Evolutionary conservation across 345 rosid species (phyloP), one percentile per base, ranked within the genome.

Genomic region (Conringia planisiliqua): DNA sequence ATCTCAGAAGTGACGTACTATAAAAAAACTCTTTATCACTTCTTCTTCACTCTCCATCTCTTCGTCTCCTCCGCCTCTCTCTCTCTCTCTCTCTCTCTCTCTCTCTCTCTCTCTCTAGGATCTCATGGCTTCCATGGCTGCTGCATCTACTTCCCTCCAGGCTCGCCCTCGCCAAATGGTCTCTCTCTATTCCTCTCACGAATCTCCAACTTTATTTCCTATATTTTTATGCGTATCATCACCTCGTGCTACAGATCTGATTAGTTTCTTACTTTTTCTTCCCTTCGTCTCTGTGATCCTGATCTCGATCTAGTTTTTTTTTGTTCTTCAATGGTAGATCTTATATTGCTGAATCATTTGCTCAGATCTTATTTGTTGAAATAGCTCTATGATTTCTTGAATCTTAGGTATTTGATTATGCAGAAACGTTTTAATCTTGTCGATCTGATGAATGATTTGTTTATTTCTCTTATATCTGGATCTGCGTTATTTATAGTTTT

Each of bases 231-330:
- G 43, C 1, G 38, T 6, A 24, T 39, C 3, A 5, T 46, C 47
- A 0, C 5, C 30, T 67, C 3, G 3, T 36, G 26, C 5, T 24
- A 12, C 13, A 72, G 76, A 72, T 70, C 66, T 70, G 73, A 57
- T 70, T 14, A 4, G 2, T 4, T 40, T 55, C 68, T 42, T 5
- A 44, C 1, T 13, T 22, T 62, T 61, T 39, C 24, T 18, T 11
- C 16, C 42, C 14, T 30, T 27, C 7, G 9, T 9, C 5, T 63
- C 1, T 17, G 43, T 30, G 52, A 44, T 30, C 29, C 16, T 63
- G 59, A 50, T 61, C 58, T 72, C 63, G 56, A 72, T 72, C 76
- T 14, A 63, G 61, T 52, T 26, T n/a, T 9, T 55, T 55, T 68
- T 32, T 56, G 9, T 24, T 51, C 26, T 22, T 6, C 17, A 54